phyloP scores from a whole-genome alignment of 805 yeast genomes.

The Candida cerambycidarum region DNA sequence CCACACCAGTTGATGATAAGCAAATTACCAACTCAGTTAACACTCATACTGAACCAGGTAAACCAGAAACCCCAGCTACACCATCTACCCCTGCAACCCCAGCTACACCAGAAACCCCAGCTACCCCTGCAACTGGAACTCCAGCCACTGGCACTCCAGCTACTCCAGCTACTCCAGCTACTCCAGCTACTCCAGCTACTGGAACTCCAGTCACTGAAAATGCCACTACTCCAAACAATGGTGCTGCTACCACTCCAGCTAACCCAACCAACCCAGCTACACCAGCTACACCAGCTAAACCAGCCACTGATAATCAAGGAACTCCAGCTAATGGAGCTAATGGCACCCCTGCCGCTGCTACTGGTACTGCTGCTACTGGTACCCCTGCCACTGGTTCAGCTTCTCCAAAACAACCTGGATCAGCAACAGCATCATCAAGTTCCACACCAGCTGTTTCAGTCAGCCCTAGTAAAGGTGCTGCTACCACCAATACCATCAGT shows the following conservation, averaged over 20 bases:
- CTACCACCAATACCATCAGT: not conserved
- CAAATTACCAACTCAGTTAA: too few species aligned
- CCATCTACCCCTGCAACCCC: too few species aligned
- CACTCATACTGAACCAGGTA: too few species aligned
- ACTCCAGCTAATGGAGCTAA: too few species aligned
- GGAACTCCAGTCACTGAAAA: constrained; percentile 25
- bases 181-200: not conserved
- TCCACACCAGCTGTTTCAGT: constrained; percentile 7
- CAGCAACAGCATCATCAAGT: not conserved
- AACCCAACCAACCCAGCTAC: constrained; percentile 15
- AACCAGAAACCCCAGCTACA: too few species aligned
- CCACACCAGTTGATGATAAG: too few species aligned
- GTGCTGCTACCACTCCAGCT: constrained; percentile 29
- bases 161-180: not conserved
- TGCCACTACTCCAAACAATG: constrained; percentile 23
- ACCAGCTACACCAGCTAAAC: not conserved
- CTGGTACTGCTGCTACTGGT: not conserved
- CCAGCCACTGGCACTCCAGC: not conserved
- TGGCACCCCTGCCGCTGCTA: too few species aligned
- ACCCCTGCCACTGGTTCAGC: not conserved
- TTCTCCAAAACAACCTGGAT: not conserved
- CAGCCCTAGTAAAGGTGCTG: constrained; percentile 9
- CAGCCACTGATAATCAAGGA: not conserved
- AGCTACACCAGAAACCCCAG: not conserved
- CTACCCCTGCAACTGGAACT: not conserved